These are phyloP conservation scores for Colletotrichum sp. DNA, from an alignment of 2,329 filamentous ascomycete species.

Conservation along the genomic window DNA sequence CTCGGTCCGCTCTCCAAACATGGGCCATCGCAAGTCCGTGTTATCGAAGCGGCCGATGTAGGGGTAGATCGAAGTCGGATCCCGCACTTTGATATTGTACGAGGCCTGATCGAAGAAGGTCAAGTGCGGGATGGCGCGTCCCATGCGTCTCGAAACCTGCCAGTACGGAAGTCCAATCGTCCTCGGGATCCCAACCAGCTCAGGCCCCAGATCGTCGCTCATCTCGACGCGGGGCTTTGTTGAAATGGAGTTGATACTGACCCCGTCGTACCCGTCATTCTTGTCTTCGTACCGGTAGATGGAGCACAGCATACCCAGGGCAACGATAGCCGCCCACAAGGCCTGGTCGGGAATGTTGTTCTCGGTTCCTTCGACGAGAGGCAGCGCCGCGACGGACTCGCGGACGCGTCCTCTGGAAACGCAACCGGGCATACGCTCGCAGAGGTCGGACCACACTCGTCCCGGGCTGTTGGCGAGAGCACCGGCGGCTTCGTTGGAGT, in stretches of 20 bases:
- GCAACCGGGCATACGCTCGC: constrained; percentile 58
- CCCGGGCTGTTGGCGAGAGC: constrained; percentile 53
- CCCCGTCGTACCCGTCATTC: constrained; percentile 57
- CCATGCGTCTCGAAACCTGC: constrained; percentile 56
- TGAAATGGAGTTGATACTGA: constrained; percentile 37
- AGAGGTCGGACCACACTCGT: constrained; percentile 59
- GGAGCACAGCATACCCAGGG: constrained; percentile 56
- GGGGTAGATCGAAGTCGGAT: constrained; percentile 52
- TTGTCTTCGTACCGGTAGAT: constrained; percentile 59
- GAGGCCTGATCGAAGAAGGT: constrained; percentile 59
- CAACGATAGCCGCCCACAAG: constrained; percentile 57
- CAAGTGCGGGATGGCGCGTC: constrained; percentile 55
- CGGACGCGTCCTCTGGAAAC: constrained; percentile 54
- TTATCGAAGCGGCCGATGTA: constrained; percentile 59
- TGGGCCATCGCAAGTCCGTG: constrained; percentile 58
- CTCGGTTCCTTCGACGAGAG: constrained; percentile 52
- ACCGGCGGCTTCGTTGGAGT: constrained; percentile 53
- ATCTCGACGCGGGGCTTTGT: constrained; percentile 44
- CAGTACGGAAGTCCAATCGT: constrained; percentile 55
- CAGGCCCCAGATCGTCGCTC: constrained; percentile 56
- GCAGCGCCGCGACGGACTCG: constrained; percentile 53
- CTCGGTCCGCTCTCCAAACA: constrained; percentile 57
- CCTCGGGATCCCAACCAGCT: constrained; percentile 52
- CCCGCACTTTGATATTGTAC: constrained; percentile 56
- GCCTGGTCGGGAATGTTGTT: constrained; percentile 57